A percentile compares a stretch with the other conserved stretches of the same genome.
Evolutionary conservation across 202 grass and related monocot species (phyloP).

Genomic region (Tripidium arundinaceum): DNA sequence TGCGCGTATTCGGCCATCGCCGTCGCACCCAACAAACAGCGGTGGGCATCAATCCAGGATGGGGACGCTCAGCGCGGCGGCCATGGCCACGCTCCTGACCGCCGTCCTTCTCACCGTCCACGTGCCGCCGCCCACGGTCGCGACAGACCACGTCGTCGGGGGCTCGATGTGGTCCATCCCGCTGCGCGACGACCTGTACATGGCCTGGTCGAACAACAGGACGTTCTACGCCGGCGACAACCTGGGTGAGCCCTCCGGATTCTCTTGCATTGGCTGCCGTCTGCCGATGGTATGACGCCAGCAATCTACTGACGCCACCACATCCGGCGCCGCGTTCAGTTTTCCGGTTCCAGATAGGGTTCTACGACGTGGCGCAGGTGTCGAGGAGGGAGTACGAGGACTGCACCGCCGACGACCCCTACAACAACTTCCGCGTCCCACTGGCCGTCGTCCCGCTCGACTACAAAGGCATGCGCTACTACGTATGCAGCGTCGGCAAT

Average conservation of each 20-base stretch:
- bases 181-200: constrained; percentile 25
- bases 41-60: not conserved
- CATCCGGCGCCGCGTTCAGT: not conserved
- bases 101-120: not conserved
- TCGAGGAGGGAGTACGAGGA: constrained; percentile 32
- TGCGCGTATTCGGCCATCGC: not conserved
- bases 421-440: not conserved
- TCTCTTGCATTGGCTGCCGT: not conserved
- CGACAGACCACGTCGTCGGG: constrained; percentile 50
- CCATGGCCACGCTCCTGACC: not conserved
- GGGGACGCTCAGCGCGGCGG: not conserved
- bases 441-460: constrained; percentile 32
- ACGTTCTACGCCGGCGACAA: constrained; percentile 41
- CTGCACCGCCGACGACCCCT: constrained; percentile 39
- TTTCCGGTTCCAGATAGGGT: constrained; percentile 54
- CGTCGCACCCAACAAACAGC: not conserved
- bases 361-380: constrained; percentile 64
- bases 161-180: constrained; percentile 60
- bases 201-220: constrained; percentile 42
- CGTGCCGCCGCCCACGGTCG: not conserved
- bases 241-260: constrained; percentile 17
- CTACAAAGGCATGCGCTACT: constrained; percentile 28
- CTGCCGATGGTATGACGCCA: not conserved
- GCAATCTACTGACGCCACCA: not conserved
- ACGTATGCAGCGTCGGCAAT: constrained; percentile 45